phyloP scores from a whole-genome alignment of 371 early-diverging fungal genomes.

The Mortierella sp. region DNA sequence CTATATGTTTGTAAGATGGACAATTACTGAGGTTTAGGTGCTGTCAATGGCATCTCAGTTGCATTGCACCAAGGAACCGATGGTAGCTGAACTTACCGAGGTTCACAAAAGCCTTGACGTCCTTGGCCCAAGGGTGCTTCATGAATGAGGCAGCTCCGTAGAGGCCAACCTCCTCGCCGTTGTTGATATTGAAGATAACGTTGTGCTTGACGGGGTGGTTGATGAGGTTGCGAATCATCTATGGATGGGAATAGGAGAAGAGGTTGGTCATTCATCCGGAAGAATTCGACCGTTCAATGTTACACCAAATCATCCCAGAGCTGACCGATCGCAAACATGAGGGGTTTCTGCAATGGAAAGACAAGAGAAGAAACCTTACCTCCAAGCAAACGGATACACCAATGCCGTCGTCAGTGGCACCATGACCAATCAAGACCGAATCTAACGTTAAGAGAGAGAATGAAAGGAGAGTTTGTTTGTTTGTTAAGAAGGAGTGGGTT shows the following conservation, averaged over 20 bases:
- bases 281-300: neutral
- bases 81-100: slow-evolving; percentile 62
- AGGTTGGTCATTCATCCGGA: neutral
- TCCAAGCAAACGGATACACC: slow-evolving; percentile 82
- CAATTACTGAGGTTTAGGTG: neutral
- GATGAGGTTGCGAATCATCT: slow-evolving; percentile 74
- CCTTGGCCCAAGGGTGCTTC: slow-evolving; percentile 82
- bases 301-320: neutral
- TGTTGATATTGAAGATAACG: slow-evolving; percentile 89
- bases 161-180: slow-evolving; percentile 88
- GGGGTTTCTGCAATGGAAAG: neutral
- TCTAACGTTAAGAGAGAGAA: slow-evolving; percentile 59
- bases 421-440: slow-evolving; percentile 83
- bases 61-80: neutral
- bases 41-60: neutral
- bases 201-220: slow-evolving; percentile 68
- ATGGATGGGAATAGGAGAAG: neutral
- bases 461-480: slow-evolving; percentile 22
- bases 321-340: neutral
- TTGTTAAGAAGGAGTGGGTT: slow-evolving; percentile 56
- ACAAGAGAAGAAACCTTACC: slow-evolving; percentile 31
- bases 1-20: slow-evolving; percentile 47
- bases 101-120: slow-evolving; percentile 86
- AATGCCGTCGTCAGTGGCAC: slow-evolving; percentile 91
- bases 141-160: slow-evolving; percentile 82